Evolutionary conservation across 2,329 filamentous ascomycete genomes (phyloP).

Genomic region (Ophiostoma australiae): DNA sequence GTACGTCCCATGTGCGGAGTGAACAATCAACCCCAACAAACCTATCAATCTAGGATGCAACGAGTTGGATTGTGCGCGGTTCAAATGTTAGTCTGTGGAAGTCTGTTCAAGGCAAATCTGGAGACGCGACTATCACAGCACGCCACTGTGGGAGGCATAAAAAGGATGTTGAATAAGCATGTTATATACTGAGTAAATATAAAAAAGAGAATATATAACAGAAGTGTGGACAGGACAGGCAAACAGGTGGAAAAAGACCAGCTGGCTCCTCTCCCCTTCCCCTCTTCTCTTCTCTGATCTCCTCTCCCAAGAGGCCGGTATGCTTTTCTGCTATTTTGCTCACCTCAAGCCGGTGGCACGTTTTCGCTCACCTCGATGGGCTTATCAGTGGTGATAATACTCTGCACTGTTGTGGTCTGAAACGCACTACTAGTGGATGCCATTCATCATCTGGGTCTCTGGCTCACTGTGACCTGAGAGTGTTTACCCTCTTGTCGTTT

Average conservation of each 20-base stretch:
- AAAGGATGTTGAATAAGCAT: constrained; percentile 4
- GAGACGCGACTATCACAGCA: neutral
- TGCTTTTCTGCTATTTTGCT: neutral
- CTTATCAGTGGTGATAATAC: neutral
- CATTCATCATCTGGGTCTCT: neutral
- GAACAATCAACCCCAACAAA: neutral
- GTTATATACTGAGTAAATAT: neutral
- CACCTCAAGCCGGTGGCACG: neutral
- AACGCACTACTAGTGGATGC: constrained; percentile 3
- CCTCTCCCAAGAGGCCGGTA: neutral
- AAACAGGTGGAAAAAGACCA: neutral
- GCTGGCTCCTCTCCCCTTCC: neutral
- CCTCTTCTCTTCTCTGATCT: too few species aligned
- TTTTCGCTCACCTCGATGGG: neutral
- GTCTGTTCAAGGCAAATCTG: neutral
- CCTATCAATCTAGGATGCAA: neutral
- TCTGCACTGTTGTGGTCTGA: neutral
- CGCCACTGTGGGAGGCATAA: neutral
- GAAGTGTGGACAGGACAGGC: neutral
- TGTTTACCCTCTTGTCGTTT: neutral
- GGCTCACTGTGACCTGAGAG: neutral
- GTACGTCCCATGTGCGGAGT: neutral
- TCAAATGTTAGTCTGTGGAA: neutral
- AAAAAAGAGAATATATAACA: neutral
- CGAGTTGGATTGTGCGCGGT: constrained; percentile 4